Evolutionary conservation across 140 eudicot species (phyloP).

Genomic region (Oenanthe javanica): DNA sequence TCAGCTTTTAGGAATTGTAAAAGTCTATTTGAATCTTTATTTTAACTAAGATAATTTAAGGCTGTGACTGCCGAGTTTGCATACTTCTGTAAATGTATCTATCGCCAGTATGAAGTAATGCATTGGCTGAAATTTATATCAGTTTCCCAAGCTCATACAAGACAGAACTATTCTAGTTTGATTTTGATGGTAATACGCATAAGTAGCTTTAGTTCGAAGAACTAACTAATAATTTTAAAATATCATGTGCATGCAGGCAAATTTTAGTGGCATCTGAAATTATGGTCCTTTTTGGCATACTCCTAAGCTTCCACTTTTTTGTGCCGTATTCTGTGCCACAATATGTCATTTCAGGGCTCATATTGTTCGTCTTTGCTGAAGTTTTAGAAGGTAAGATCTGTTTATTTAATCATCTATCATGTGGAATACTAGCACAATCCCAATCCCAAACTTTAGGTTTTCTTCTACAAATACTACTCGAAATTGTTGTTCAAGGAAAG

Average conservation of each 20-base stretch:
- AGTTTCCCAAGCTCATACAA: not conserved
- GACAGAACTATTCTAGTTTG: not conserved
- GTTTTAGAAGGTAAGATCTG: constrained; percentile 69
- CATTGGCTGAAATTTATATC: not conserved
- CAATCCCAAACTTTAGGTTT: not conserved
- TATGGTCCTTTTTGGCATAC: constrained; percentile 67
- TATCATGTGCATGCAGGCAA: constrained; percentile 45
- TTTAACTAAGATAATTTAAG: not conserved
- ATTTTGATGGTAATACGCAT: not conserved
- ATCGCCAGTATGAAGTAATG: not conserved
- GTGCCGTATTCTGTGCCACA: constrained; percentile 65
- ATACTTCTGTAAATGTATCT: not conserved
- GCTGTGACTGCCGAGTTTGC: not conserved
- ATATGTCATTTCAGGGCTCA: constrained; percentile 71
- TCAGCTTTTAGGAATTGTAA: not conserved
- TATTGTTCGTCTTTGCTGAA: constrained; percentile 84
- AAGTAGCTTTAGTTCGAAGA: not conserved
- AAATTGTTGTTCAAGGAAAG: too few species aligned
- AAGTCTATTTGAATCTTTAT: not conserved
- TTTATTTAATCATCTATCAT: not conserved
- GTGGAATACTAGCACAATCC: not conserved
- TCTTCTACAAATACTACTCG: too few species aligned
- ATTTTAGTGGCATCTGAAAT: constrained; percentile 75
- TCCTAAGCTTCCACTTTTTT: constrained; percentile 51
- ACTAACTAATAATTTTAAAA: not conserved